Conservation (phyloP, 306 rosid species). For the Castanea mollissima region DNA sequence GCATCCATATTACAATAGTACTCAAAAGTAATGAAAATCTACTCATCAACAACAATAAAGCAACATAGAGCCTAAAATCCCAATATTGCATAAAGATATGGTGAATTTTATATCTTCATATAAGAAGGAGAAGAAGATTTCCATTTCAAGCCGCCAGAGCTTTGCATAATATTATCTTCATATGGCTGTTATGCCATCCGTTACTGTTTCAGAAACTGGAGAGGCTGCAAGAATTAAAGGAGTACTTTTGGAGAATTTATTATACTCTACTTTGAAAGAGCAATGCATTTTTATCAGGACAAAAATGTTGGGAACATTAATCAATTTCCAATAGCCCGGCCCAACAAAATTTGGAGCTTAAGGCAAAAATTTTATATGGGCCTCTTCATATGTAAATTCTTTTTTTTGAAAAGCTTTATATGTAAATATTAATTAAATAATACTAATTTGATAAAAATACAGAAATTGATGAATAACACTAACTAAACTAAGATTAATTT, state of each 20-base stretch:
- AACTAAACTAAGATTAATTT: too few species aligned
- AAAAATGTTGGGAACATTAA: background rate
- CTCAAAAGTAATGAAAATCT: background rate
- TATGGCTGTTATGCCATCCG: background rate
- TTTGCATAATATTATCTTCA: background rate
- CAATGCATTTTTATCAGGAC: background rate
- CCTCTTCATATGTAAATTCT: too few species aligned
- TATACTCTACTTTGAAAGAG: background rate
- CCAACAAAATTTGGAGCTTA: too few species aligned
- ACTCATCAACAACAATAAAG: background rate
- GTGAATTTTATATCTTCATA: too few species aligned
- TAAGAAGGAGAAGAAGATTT: background rate
- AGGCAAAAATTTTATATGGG: too few species aligned
- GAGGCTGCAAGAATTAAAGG: slow-evolving; percentile 10
- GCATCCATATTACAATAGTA: background rate
- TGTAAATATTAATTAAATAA: too few species aligned
- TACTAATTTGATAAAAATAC: too few species aligned
- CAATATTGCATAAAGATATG: background rate
- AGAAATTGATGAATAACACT: too few species aligned
- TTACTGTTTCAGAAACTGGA: slow-evolving; percentile 6
- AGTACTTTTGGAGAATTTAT: background rate
- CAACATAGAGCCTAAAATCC: background rate
- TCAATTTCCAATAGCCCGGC: too few species aligned
- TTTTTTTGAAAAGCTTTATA: too few species aligned
- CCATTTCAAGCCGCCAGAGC: slow-evolving; percentile 15